phyloP scores from a whole-genome alignment of 352 stramenopile genomes.

The Phytophthora niederhauseri region DNA sequence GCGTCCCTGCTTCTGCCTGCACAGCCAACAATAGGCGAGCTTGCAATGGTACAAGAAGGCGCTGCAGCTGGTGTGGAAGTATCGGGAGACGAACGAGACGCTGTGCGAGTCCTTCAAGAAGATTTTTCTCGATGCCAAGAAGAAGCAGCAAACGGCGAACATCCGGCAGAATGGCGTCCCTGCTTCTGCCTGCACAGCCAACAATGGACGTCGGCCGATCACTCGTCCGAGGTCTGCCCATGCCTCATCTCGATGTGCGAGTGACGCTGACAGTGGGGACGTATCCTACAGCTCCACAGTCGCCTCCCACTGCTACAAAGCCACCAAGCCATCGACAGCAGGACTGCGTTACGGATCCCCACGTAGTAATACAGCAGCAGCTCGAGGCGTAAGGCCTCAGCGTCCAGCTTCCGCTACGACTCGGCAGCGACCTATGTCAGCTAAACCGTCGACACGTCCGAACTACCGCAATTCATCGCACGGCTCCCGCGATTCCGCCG shows the following conservation, averaged over 20 bases:
- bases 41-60: conserved; percentile 89
- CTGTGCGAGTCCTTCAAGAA: conserved; percentile 76
- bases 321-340: conserved; percentile 48
- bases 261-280: conserved; percentile 20
- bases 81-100: conserved; percentile 61
- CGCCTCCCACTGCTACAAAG: conserved; percentile 67
- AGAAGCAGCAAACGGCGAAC: conserved; percentile 48
- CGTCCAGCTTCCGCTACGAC: conserved; percentile 28
- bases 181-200: conserved; percentile 6
- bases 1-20: conserved; percentile 16
- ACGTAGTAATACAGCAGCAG: conserved; percentile 12
- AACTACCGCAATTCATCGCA: conserved; percentile 5
- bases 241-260: conserved; percentile 16
- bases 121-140: conserved; percentile 75
- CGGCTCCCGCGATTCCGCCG: conserved; percentile 4
- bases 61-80: conserved; percentile 68
- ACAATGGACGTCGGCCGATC: conserved; percentile 7
- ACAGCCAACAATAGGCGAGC: conserved; percentile 48
- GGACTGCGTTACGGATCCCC: conserved; percentile 43
- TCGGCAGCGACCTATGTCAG: conserved; percentile 40
- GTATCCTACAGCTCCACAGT: conserved; percentile 70
- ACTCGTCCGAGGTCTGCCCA: conserved; percentile 51
- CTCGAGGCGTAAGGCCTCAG: conserved; percentile 11
- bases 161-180: conserved; percentile 30
- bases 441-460: conserved; percentile 25